These are phyloP conservation scores for Aspergillus aculeatinus DNA, from an alignment of 2,329 filamentous ascomycete species.

Conservation along the genomic window DNA sequence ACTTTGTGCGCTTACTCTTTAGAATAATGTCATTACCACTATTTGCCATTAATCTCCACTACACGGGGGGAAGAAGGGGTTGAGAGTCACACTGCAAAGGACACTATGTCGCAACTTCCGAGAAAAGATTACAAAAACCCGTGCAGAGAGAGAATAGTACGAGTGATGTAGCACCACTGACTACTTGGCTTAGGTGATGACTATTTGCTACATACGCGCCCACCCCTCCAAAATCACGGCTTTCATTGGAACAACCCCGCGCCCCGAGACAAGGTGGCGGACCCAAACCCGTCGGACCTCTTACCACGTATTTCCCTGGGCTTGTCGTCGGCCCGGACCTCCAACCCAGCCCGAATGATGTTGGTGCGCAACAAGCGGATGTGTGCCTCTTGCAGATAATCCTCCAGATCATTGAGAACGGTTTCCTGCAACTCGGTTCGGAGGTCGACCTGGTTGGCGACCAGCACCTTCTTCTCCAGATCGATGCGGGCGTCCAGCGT, in stretches of 20 bases:
- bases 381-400: constrained; percentile 72
- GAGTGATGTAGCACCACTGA: too few species aligned
- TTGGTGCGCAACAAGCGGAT: constrained; percentile 77
- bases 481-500: constrained; percentile 79
- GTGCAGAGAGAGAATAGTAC: too few species aligned
- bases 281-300: constrained; percentile 11
- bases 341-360: constrained; percentile 71
- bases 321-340: constrained; percentile 52
- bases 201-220: background rate
- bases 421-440: constrained; percentile 69
- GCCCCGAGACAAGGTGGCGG: constrained; percentile 9
- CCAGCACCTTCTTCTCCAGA: constrained; percentile 75
- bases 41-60: background rate
- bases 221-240: background rate
- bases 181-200: background rate
- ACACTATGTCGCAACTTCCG: too few species aligned
- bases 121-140: too few species aligned
- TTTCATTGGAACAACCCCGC: constrained; percentile 14
- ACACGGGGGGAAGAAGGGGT: background rate
- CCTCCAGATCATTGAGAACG: constrained; percentile 65
- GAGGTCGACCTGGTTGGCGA: constrained; percentile 66
- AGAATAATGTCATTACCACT: background rate
- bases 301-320: constrained; percentile 12
- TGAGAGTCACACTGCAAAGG: background rate
- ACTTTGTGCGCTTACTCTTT: background rate